A percentile compares a stretch with the other conserved stretches of the same genome.
Evolutionary conservation across 306 rosid species (phyloP).

Genomic region (Trichosanthes truncata): DNA sequence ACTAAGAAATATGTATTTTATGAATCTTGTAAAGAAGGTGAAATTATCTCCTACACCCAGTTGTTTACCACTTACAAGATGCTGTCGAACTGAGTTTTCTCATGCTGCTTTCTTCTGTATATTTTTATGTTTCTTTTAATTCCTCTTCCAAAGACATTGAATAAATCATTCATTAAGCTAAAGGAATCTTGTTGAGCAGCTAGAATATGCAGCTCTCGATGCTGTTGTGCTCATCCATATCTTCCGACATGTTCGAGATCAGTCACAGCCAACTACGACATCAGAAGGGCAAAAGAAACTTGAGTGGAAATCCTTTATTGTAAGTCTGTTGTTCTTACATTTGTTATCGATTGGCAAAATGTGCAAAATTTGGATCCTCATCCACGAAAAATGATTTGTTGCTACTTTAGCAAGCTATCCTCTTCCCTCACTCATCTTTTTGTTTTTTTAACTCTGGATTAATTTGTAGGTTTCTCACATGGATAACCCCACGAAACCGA

Average conservation of each 20-base stretch:
- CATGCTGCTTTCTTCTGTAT: background rate
- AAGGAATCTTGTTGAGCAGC: conserved; percentile 34
- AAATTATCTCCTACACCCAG: background rate
- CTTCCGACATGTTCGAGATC: conserved; percentile 57
- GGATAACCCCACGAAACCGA: conserved; percentile 34
- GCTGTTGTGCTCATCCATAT: conserved; percentile 84
- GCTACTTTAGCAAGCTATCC: background rate
- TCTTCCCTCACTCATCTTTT: background rate
- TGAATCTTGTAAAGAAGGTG: background rate
- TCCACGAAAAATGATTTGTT: no score
- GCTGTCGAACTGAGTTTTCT: background rate
- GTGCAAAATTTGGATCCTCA: background rate
- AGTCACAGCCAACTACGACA: conserved; percentile 30
- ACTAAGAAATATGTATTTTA: background rate
- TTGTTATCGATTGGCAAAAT: background rate
- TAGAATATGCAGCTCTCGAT: conserved; percentile 94
- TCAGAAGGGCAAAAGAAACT: conserved; percentile 27
- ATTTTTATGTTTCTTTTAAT: background rate
- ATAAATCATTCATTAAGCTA: conserved; percentile 8
- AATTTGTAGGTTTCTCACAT: conserved; percentile 40
- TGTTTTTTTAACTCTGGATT: conserved; percentile 12
- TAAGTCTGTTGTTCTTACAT: conserved; percentile 25
- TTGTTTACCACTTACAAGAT: background rate
- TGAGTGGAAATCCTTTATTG: conserved; percentile 80
- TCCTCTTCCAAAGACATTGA: background rate